phyloP scores from a whole-genome alignment of 2,329 filamentous ascomycete genomes.

The Diaporthe eres region DNA sequence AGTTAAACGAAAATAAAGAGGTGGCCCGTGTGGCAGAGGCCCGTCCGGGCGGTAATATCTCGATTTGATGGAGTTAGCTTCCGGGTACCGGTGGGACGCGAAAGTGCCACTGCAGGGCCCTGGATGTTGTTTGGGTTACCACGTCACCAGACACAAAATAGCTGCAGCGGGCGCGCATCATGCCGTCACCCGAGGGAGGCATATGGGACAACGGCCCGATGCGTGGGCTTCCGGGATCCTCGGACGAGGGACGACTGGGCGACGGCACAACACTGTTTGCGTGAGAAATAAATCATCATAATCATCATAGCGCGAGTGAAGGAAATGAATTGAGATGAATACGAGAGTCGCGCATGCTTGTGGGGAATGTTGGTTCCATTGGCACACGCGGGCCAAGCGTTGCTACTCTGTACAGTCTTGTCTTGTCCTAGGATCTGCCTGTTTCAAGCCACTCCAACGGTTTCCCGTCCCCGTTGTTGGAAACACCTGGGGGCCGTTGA shows the following conservation, averaged over 20 bases:
- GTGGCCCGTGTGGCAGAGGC: background rate
- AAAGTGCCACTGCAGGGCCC: slow-evolving; percentile 5
- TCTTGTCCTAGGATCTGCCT: background rate
- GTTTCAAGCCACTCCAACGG: slow-evolving; percentile 29
- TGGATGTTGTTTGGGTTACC: background rate
- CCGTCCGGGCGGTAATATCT: slow-evolving; percentile 4
- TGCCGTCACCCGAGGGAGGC: background rate
- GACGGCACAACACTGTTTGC: background rate
- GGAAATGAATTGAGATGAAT: background rate
- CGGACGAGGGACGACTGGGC: background rate
- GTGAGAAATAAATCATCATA: background rate
- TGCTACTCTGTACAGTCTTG: background rate
- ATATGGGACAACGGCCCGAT: slow-evolving; percentile 8
- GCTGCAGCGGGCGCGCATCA: background rate
- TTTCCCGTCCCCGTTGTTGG: background rate
- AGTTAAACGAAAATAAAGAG: background rate
- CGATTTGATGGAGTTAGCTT: slow-evolving; percentile 15
- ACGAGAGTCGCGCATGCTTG: slow-evolving; percentile 6
- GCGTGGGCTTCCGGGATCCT: background rate
- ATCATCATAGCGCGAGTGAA: background rate
- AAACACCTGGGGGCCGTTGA: background rate
- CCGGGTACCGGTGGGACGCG: background rate
- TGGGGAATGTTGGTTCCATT: slow-evolving; percentile 8
- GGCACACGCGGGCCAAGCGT: slow-evolving; percentile 21
- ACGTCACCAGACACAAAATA: background rate